Evolutionary conservation across 768 basidiomycete species (phyloP).

Genomic region (Trametes sanguinea): DNA sequence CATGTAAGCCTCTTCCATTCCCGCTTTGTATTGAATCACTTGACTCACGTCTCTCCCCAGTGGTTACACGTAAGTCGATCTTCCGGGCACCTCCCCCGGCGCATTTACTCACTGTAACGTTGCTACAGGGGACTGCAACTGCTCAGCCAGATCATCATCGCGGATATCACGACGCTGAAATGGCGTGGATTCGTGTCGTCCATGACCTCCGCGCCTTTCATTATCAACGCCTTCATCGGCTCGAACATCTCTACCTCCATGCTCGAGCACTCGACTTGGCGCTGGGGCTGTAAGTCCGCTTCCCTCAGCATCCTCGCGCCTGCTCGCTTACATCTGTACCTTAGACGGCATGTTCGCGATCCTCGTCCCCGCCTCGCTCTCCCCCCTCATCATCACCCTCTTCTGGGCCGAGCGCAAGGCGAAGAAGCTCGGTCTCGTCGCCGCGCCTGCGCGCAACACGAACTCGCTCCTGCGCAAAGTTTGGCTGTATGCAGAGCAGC

Average conservation of each 20-base stretch:
- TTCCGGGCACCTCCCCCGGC: not conserved
- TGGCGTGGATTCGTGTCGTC: slow-evolving; percentile 43
- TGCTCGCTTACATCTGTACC: not conserved
- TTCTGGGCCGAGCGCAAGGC: slow-evolving; percentile 34
- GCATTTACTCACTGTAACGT: slow-evolving; percentile 2
- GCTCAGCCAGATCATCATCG: slow-evolving; percentile 52
- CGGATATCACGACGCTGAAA: slow-evolving; percentile 33
- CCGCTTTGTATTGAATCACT: slow-evolving; percentile 1
- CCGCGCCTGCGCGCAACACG: slow-evolving; percentile 30
- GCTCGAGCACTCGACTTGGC: slow-evolving; percentile 52
- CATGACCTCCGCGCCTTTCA: slow-evolving; percentile 51
- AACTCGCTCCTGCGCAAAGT: slow-evolving; percentile 42
- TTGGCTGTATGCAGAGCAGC: slow-evolving; percentile 31
- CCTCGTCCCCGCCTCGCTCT: slow-evolving; percentile 27
- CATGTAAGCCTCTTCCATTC: slow-evolving; percentile 38
- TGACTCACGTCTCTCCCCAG: slow-evolving; percentile 36
- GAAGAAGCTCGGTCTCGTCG: slow-evolving; percentile 27
- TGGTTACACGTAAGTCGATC: slow-evolving; percentile 55
- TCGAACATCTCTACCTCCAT: slow-evolving; percentile 55
- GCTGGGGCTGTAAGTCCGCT: slow-evolving; percentile 59
- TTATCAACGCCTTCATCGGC: slow-evolving; percentile 68
- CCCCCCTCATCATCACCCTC: slow-evolving; percentile 32
- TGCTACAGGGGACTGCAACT: slow-evolving; percentile 55
- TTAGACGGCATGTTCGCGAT: slow-evolving; percentile 38
- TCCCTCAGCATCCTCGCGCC: not conserved